phyloP scores from a whole-genome alignment of 306 rosid genomes.

The Ziziphus jujuba region DNA sequence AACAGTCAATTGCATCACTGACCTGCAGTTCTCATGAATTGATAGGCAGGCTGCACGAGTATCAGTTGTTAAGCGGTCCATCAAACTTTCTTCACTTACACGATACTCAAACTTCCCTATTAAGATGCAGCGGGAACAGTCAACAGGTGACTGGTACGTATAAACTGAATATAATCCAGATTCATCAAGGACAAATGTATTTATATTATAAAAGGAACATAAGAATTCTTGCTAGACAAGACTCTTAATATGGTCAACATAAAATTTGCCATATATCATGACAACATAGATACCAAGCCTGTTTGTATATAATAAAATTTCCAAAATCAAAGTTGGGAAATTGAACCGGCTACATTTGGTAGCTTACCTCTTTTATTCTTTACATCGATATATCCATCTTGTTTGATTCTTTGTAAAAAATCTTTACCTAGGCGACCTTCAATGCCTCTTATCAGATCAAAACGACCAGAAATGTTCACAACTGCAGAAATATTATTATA shows the following conservation, averaged over 20 bases:
- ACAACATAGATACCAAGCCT: conserved; percentile 14
- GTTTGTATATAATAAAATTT: conserved; percentile 4
- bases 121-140: conserved; percentile 4
- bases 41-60: conserved; percentile 55
- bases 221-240: not conserved
- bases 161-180: conserved; percentile 4
- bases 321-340: not conserved
- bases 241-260: conserved; percentile 13
- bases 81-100: conserved; percentile 80
- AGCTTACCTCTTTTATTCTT: conserved; percentile 72
- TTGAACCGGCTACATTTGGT: conserved; percentile 9
- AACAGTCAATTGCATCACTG: not conserved
- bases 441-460: conserved; percentile 70
- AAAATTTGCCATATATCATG: conserved; percentile 1
- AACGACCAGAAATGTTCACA: conserved; percentile 90
- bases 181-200: not conserved
- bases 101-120: conserved; percentile 63
- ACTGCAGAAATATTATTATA: conserved; percentile 54
- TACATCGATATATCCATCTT: conserved; percentile 74
- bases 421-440: conserved; percentile 84
- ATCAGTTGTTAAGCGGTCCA: conserved; percentile 72
- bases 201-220: not conserved
- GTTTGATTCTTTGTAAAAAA: conserved; percentile 67
- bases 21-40: conserved; percentile 70
- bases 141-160: conserved; percentile 8